Percentiles rank a stretch among this genome's conserved stretches.
phyloP scores from a whole-genome alignment of 2,329 filamentous ascomycete genomes.

The Xylariaceae sp. region DNA sequence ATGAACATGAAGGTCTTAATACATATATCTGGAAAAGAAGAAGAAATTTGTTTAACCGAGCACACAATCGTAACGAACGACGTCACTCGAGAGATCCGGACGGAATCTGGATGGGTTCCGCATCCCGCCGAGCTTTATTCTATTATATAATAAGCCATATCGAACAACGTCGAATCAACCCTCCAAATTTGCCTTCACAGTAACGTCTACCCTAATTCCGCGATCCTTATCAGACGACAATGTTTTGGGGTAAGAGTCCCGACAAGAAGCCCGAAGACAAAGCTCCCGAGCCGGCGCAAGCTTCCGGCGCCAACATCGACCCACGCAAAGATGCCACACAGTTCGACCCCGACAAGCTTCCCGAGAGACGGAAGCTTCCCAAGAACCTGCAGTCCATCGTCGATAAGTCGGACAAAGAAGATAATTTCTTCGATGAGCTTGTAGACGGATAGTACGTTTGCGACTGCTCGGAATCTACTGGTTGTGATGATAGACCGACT shows the following conservation, averaged over 20 bases:
- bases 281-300: constrained; percentile 20
- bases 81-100: no score
- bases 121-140: no score
- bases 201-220: no score
- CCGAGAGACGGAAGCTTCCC: constrained; percentile 49
- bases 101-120: no score
- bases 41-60: no score
- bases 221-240: constrained; percentile 10
- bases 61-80: no score
- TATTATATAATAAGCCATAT: no score
- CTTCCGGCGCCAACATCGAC: constrained; percentile 23
- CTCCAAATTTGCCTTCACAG: no score
- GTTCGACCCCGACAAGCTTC: constrained; percentile 46
- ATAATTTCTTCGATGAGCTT: constrained; percentile 72
- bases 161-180: no score
- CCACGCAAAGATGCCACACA: constrained; percentile 30
- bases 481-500: neutral
- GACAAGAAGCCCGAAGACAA: constrained; percentile 29
- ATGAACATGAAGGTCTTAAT: no score
- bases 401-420: constrained; percentile 58
- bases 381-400: constrained; percentile 54
- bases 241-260: constrained; percentile 31
- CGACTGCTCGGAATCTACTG: neutral
- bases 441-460: constrained; percentile 71
- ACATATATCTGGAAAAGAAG: no score